Conservation (phyloP, 352 stramenopile species). For the Phytophthora parvispora region DNA sequence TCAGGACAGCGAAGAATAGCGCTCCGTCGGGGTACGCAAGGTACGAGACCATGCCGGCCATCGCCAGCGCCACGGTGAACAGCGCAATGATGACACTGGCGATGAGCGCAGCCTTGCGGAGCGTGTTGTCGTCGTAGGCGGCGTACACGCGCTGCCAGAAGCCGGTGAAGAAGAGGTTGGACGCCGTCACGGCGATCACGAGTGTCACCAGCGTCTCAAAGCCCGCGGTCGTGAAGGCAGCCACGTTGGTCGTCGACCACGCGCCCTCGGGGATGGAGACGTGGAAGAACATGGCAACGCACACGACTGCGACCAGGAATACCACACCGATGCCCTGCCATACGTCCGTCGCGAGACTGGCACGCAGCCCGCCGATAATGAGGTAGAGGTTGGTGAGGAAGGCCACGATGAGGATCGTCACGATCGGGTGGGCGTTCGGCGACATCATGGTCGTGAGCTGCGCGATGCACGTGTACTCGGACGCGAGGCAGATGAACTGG, state of each 20-base stretch:
- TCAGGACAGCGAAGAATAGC: conserved; percentile 73
- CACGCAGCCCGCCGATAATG: conserved; percentile 65
- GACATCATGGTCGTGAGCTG: conserved; percentile 51
- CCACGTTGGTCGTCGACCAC: conserved; percentile 56
- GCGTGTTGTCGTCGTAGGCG: conserved; percentile 53
- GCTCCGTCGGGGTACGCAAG: conserved; percentile 57
- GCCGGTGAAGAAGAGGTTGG: conserved; percentile 79
- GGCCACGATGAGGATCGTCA: conserved; percentile 67
- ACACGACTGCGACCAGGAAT: conserved; percentile 56
- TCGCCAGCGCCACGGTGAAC: conserved; percentile 69
- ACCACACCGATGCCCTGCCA: conserved; percentile 74
- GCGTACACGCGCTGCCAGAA: conserved; percentile 79
- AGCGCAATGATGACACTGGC: conserved; percentile 57
- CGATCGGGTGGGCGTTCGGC: conserved; percentile 46
- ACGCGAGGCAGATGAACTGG: conserved; percentile 81
- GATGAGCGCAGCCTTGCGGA: conserved; percentile 44
- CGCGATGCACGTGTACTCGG: conserved; percentile 71
- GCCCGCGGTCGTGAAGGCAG: conserved; percentile 57
- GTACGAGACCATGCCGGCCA: conserved; percentile 69
- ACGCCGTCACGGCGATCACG: conserved; percentile 60
- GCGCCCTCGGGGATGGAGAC: conserved; percentile 54
- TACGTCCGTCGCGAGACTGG: conserved; percentile 71
- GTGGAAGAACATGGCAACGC: conserved; percentile 60
- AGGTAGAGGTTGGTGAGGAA: conserved; percentile 79
- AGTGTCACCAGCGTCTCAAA: conserved; percentile 79